Conservation (phyloP, 2,329 filamentous ascomycete species). For the Colletotrichum lentis region DNA sequence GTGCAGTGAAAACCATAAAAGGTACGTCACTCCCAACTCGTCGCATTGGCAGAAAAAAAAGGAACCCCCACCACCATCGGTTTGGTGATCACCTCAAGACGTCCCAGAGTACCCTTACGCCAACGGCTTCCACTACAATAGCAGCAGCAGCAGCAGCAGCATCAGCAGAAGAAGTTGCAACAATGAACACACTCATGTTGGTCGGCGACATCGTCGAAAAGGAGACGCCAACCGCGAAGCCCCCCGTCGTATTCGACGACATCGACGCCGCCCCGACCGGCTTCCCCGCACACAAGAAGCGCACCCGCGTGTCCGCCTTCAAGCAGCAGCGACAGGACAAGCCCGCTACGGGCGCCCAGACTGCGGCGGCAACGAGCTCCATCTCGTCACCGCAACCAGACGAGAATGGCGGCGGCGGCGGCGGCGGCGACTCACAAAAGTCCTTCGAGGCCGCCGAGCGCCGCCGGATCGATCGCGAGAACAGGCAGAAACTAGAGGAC, state of each 20-base stretch:
- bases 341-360: slow-evolving; percentile 42
- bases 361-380: slow-evolving; percentile 25
- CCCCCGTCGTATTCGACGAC: slow-evolving; percentile 67
- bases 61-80: slow-evolving; percentile 3
- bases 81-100: background rate
- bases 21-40: slow-evolving; percentile 18
- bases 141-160: background rate
- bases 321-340: slow-evolving; percentile 69
- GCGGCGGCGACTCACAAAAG: slow-evolving; percentile 31
- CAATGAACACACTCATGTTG: slow-evolving; percentile 58
- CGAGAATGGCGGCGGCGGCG: slow-evolving; percentile 10
- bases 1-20: slow-evolving; percentile 10
- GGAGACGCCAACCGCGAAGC: slow-evolving; percentile 64
- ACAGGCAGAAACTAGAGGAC: slow-evolving; percentile 72
- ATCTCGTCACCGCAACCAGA: slow-evolving; percentile 7
- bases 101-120: background rate
- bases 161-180: slow-evolving; percentile 3
- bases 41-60: background rate
- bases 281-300: slow-evolving; percentile 89
- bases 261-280: slow-evolving; percentile 68
- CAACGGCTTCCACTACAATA: too few relatives aligned
- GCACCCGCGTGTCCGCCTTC: slow-evolving; percentile 77
- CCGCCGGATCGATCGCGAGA: slow-evolving; percentile 81
- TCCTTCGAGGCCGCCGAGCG: slow-evolving; percentile 66
- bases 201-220: slow-evolving; percentile 85